phyloP scores from a whole-genome alignment of 192 early-diverging fungal species.

The Mortierella hygrophila region DNA sequence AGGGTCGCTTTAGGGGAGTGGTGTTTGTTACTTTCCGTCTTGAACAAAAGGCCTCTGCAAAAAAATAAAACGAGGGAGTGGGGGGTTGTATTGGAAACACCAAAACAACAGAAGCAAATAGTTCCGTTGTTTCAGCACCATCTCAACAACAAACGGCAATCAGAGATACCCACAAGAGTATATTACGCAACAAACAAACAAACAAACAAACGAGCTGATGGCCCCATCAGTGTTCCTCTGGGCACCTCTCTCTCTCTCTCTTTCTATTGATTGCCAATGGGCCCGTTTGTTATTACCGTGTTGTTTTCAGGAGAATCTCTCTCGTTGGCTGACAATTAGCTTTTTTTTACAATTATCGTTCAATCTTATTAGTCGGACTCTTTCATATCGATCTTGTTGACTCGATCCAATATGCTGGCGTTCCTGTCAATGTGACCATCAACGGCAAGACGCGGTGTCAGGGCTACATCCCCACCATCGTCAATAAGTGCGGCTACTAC shows the following conservation, averaged over 20 bases:
- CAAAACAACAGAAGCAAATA: not conserved
- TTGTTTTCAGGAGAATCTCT: not conserved
- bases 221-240: not conserved
- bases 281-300: not conserved
- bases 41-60: not conserved
- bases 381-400: constrained; percentile 57
- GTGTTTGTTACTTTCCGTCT: not conserved
- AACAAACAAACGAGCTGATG: not conserved
- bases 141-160: not conserved
- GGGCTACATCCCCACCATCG: constrained; percentile 60
- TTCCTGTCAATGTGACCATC: constrained; percentile 55
- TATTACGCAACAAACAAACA: not conserved
- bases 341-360: not conserved
- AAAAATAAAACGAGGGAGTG: not conserved
- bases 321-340: not conserved
- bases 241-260: not conserved
- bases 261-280: not conserved
- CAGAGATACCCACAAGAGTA: not conserved
- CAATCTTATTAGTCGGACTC: constrained; percentile 25
- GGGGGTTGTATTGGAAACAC: not conserved
- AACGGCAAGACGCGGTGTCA: constrained; percentile 38
- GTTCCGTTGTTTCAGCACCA: not conserved
- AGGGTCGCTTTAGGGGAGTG: constrained; percentile 1
- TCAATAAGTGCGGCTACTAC: constrained; percentile 58
- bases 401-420: constrained; percentile 57